phyloP scores from a whole-genome alignment of 78 protist species.

The Dictyostelium purpureum region DNA sequence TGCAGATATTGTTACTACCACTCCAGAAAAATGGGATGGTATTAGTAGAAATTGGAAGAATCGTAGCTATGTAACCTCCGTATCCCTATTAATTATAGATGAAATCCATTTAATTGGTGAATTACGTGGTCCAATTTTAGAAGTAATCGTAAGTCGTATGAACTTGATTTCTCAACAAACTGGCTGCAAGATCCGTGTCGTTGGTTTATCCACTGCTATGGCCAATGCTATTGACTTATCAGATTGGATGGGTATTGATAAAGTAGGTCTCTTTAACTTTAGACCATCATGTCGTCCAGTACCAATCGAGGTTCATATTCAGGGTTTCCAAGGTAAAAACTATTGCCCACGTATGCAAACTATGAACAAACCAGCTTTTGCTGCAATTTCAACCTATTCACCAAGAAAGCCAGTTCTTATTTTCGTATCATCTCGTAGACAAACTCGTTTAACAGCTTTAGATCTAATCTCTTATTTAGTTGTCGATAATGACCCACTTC shows the following conservation, averaged over 20 bases:
- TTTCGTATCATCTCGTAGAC: slow-evolving; percentile 99
- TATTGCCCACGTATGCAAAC: slow-evolving; percentile 99
- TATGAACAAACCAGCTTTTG: slow-evolving; percentile 99
- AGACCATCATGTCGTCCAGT: slow-evolving; percentile 98
- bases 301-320: slow-evolving; percentile 93
- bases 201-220: slow-evolving; percentile 99
- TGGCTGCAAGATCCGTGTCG: slow-evolving; percentile 87
- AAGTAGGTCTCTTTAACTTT: slow-evolving; percentile 96
- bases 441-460: slow-evolving; percentile 99
- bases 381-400: slow-evolving; percentile 89
- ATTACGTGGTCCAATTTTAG: slow-evolving; percentile 98
- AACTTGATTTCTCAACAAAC: slow-evolving; percentile 90
- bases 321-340: slow-evolving; percentile 96
- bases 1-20: slow-evolving; percentile 97
- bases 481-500: slow-evolving; percentile 82
- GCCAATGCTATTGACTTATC: slow-evolving; percentile 99
- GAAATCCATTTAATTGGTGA: slow-evolving; percentile 98
- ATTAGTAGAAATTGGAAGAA: slow-evolving; percentile 96
- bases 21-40: slow-evolving; percentile 99
- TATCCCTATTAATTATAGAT: slow-evolving; percentile 94
- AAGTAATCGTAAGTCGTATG: slow-evolving; percentile 94
- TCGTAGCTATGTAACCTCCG: slow-evolving; percentile 88
- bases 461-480: slow-evolving; percentile 91
- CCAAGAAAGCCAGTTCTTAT: slow-evolving; percentile 93
- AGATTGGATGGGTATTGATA: slow-evolving; percentile 97